Evolutionary conservation across 176 grass and related monocot genomes (phyloP).

Genomic region (Alopecurus myosuroides): DNA sequence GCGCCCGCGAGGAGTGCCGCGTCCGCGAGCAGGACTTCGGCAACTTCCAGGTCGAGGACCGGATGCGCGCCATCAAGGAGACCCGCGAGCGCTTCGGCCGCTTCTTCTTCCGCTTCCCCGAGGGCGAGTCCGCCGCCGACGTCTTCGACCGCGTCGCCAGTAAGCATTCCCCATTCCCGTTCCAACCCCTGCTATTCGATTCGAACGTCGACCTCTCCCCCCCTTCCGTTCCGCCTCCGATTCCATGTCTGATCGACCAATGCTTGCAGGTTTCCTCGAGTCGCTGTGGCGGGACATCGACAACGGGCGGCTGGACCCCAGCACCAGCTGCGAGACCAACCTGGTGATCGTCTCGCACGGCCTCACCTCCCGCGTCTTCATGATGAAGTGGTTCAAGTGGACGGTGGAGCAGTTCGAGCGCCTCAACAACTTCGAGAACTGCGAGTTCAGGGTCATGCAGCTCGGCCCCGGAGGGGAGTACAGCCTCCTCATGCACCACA

Average conservation of each 20-base stretch:
- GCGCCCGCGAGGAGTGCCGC: conserved; percentile 91
- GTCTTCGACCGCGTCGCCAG: conserved; percentile 96
- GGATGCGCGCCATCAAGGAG: conserved; percentile 90
- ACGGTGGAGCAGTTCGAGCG: conserved; percentile 87
- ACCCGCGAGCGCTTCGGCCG: conserved; percentile 70
- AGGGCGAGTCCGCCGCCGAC: conserved; percentile 94
- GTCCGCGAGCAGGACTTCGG: conserved; percentile 97
- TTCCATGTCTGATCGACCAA: neutral
- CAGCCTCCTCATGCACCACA: conserved; percentile 93
- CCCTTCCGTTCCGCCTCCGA: neutral
- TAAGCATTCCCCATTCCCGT: conserved; percentile 16
- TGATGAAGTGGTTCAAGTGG: conserved; percentile 99
- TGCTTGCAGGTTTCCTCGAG: conserved; percentile 70
- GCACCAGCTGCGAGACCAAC: conserved; percentile 59
- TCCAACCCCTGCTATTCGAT: too few relatives aligned
- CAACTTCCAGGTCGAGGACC: conserved; percentile 94
- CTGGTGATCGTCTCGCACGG: conserved; percentile 92
- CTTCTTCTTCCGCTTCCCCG: conserved; percentile 98
- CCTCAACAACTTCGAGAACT: conserved; percentile 92
- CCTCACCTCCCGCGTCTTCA: conserved; percentile 79
- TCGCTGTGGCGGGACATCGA: conserved; percentile 96
- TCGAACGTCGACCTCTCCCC: neutral
- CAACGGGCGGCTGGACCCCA: conserved; percentile 65
- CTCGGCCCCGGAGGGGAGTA: conserved; percentile 75
- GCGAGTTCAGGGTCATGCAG: conserved; percentile 91